These are phyloP conservation scores for Neoboletus subvelutipes DNA, from an alignment of 768 basidiomycete species.

Conservation along the genomic window DNA sequence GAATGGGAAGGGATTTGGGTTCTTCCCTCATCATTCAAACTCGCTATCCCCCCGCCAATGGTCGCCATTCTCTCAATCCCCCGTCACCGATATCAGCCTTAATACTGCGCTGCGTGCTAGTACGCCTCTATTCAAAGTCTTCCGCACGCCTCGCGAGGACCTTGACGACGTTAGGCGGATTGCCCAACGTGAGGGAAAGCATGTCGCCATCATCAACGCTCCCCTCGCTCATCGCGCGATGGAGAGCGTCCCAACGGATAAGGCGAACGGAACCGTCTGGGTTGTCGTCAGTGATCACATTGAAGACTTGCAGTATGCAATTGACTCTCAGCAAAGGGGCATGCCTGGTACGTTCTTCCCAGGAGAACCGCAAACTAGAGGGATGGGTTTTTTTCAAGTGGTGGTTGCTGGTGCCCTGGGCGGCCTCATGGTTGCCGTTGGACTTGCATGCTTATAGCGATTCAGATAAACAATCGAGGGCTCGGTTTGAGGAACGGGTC, in stretches of 20 bases:
- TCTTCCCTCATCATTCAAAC: slow-evolving; percentile 15
- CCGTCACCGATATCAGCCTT: slow-evolving; percentile 25
- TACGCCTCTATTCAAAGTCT: slow-evolving; percentile 35
- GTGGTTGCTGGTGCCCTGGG: slow-evolving; percentile 32
- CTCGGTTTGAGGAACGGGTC: background rate
- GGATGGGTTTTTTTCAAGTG: slow-evolving; percentile 33
- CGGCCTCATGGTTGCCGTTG: slow-evolving; percentile 30
- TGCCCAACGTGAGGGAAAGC: slow-evolving; percentile 33
- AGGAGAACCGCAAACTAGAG: slow-evolving; percentile 16
- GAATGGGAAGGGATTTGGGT: slow-evolving; percentile 10
- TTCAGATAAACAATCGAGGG: slow-evolving; percentile 14
- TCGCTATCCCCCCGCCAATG: slow-evolving; percentile 26
- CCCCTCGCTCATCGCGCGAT: slow-evolving; percentile 27
- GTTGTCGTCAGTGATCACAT: slow-evolving; percentile 32
- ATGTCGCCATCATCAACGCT: slow-evolving; percentile 29
- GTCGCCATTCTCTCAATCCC: slow-evolving; percentile 29
- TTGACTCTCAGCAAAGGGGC: slow-evolving; percentile 31
- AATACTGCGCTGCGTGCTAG: slow-evolving; percentile 28
- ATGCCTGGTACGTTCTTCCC: slow-evolving; percentile 33
- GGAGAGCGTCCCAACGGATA: slow-evolving; percentile 19
- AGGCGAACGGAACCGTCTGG: slow-evolving; percentile 27
- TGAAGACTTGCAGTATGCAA: slow-evolving; percentile 34
- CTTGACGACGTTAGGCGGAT: slow-evolving; percentile 24
- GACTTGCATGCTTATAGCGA: slow-evolving; percentile 34
- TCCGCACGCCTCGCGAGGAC: slow-evolving; percentile 32